Percentiles rank a stretch among this genome's conserved stretches.
phyloP scores from a whole-genome alignment of 2,329 filamentous ascomycete species.

The Ceratocystis papillata region DNA sequence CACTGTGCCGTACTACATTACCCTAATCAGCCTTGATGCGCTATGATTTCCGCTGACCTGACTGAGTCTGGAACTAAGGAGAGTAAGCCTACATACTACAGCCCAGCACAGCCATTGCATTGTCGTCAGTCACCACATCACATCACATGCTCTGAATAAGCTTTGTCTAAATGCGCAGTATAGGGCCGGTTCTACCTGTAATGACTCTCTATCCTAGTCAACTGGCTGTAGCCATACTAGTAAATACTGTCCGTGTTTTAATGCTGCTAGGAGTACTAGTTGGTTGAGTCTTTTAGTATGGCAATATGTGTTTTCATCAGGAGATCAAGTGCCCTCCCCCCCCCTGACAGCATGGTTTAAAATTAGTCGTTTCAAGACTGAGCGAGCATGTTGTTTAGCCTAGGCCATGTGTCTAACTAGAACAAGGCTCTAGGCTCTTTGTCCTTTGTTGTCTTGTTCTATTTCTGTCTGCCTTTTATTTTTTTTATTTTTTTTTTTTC shows the following conservation, averaged over 20 bases:
- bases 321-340: background rate
- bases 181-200: too few species aligned
- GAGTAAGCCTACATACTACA: background rate
- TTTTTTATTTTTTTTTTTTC: background rate
- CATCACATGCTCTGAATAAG: too few species aligned
- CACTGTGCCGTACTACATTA: slow-evolving; percentile 12
- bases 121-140: too few species aligned
- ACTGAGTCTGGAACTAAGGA: background rate
- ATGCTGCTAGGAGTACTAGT: too few species aligned
- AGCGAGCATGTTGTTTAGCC: background rate
- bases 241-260: too few species aligned
- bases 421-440: background rate
- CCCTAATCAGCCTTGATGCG: background rate
- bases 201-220: background rate
- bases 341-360: slow-evolving; percentile 2
- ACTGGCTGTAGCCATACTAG: background rate
- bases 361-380: slow-evolving; percentile 3
- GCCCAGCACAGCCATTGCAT: too few species aligned
- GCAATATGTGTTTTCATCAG: background rate
- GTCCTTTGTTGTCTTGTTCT: background rate
- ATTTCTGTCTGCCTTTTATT: background rate
- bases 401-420: background rate
- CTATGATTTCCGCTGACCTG: background rate
- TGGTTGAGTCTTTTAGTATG: background rate
- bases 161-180: too few species aligned